Evolutionary conservation across 805 yeast species (phyloP).

Genomic region (Torulaspora gathmanii): DNA sequence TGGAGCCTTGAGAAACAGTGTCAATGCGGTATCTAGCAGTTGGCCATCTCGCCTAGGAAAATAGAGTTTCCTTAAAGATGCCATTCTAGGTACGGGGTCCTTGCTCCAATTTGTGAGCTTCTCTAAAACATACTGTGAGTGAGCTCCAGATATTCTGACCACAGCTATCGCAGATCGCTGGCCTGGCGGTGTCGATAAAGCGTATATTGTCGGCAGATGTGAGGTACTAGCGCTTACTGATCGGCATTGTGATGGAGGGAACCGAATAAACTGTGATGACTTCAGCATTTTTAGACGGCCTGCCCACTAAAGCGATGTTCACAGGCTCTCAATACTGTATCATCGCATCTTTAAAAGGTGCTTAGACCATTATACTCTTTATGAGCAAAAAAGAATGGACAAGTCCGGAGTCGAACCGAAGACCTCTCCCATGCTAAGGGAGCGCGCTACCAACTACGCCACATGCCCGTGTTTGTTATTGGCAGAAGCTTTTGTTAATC

Average conservation of each 20-base stretch:
- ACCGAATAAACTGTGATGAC: neutral
- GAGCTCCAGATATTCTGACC: conserved; percentile 74
- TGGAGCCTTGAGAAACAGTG: conserved; percentile 66
- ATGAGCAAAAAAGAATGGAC: conserved; percentile 51
- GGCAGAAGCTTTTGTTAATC: too few species aligned
- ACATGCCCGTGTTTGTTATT: conserved; percentile 47
- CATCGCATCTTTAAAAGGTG: too few species aligned
- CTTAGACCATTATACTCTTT: too few species aligned
- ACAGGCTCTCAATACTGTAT: neutral
- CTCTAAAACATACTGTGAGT: conserved; percentile 43
- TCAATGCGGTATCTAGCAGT: conserved; percentile 72
- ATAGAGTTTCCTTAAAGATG: conserved; percentile 56
- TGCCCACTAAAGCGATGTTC: too few species aligned
- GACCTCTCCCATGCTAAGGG: conserved; percentile 73
- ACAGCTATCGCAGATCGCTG: conserved; percentile 79
- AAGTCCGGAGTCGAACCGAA: conserved; percentile 74
- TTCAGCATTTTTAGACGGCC: neutral
- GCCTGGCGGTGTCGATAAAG: conserved; percentile 78
- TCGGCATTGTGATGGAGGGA: neutral
- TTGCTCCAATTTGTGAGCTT: conserved; percentile 41
- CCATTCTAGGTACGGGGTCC: conserved; percentile 47
- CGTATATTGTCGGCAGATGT: conserved; percentile 69
- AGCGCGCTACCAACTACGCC: conserved; percentile 79
- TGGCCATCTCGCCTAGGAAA: conserved; percentile 33
- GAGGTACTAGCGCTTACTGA: conserved; percentile 4